phyloP scores from a whole-genome alignment of 2,329 filamentous ascomycete genomes.

The Trichoderma asperellum region DNA sequence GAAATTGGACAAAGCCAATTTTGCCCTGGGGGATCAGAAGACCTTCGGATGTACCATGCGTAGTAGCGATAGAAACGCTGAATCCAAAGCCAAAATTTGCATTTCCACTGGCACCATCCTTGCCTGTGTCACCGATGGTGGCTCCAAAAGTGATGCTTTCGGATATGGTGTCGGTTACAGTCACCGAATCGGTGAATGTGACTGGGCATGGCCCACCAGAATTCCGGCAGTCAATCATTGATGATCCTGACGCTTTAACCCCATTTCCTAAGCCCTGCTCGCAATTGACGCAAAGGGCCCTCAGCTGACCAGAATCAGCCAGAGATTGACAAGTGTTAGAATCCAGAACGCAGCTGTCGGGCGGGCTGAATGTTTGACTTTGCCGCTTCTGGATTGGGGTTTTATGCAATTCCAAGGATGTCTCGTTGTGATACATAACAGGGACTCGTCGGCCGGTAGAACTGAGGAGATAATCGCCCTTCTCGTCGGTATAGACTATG shows the following conservation, averaged over 20 bases:
- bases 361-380: slow-evolving; percentile 22
- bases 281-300: slow-evolving; percentile 24
- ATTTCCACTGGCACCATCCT: slow-evolving; percentile 11
- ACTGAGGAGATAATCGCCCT: slow-evolving; percentile 19
- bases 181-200: slow-evolving; percentile 23
- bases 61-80: slow-evolving; percentile 24
- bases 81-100: slow-evolving; percentile 22
- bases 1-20: slow-evolving; percentile 26
- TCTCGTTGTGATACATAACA: slow-evolving; percentile 17
- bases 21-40: slow-evolving; percentile 25
- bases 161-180: slow-evolving; percentile 24
- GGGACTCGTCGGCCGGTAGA: slow-evolving; percentile 13
- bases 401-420: not conserved
- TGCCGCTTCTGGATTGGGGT: slow-evolving; percentile 16
- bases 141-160: slow-evolving; percentile 23
- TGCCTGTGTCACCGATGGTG: slow-evolving; percentile 22
- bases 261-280: slow-evolving; percentile 21
- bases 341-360: slow-evolving; percentile 1
- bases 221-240: slow-evolving; percentile 20
- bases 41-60: slow-evolving; percentile 17
- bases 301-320: slow-evolving; percentile 19
- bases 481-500: not conserved
- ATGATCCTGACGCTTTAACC: slow-evolving; percentile 18
- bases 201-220: slow-evolving; percentile 21
- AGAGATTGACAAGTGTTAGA: slow-evolving; percentile 23